These are phyloP conservation scores for Phytophthora cactorum DNA, from an alignment of 352 stramenopile species.

Conservation along the genomic window DNA sequence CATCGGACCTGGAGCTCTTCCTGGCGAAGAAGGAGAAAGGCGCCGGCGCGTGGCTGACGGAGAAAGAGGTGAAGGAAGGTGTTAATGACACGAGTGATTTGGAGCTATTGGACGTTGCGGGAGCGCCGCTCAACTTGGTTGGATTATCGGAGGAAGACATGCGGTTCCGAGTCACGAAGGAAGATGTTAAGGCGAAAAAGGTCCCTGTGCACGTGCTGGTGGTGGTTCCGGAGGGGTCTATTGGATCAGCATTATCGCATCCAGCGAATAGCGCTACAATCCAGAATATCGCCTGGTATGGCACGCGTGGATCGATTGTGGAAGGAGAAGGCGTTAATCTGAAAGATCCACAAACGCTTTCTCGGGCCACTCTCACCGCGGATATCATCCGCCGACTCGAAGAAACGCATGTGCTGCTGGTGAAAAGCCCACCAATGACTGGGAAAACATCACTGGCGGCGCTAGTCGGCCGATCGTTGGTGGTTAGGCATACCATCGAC, in stretches of 20 bases:
- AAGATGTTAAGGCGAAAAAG: too few relatives aligned
- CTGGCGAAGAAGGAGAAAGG: too few relatives aligned
- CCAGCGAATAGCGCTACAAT: neutral
- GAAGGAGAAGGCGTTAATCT: constrained; percentile 6
- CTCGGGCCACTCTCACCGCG: constrained; percentile 1
- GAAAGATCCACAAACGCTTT: constrained; percentile 10
- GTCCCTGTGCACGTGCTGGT: too few relatives aligned
- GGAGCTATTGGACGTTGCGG: too few relatives aligned
- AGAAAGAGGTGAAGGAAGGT: too few relatives aligned
- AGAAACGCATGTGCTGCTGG: constrained; percentile 10
- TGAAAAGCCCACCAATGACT: constrained; percentile 13
- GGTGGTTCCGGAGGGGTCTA: too few relatives aligned
- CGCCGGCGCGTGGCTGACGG: too few relatives aligned
- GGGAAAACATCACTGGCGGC: constrained; percentile 15
- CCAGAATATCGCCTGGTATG: neutral
- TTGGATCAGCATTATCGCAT: constrained; percentile 5
- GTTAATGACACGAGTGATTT: too few relatives aligned
- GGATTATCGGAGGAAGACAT: too few relatives aligned
- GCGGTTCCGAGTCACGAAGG: too few relatives aligned
- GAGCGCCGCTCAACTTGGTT: too few relatives aligned
- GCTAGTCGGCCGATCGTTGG: constrained; percentile 4
- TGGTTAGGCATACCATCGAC: neutral
- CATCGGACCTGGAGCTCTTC: too few relatives aligned
- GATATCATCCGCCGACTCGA: constrained; percentile 12
- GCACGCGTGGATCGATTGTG: neutral